phyloP scores from a whole-genome alignment of 2,329 filamentous ascomycete genomes.

The Neofusicoccum cordaticola region DNA sequence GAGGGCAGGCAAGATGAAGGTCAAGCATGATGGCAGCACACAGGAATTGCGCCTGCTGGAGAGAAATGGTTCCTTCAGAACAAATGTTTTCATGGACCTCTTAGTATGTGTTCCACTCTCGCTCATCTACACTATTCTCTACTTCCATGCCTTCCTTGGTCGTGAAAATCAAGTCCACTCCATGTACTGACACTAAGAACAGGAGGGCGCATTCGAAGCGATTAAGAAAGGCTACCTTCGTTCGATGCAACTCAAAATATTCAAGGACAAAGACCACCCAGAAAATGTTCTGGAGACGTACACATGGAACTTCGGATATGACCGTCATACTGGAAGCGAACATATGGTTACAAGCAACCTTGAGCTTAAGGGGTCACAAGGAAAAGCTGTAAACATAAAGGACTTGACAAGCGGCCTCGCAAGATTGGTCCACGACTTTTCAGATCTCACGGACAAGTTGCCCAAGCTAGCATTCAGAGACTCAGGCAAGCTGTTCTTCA shows the following conservation, averaged over 20 bases:
- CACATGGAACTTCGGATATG: constrained; percentile 49
- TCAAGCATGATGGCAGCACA: constrained; percentile 40
- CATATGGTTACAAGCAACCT: constrained; percentile 20
- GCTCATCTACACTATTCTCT: constrained; percentile 23
- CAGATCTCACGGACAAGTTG: constrained; percentile 34
- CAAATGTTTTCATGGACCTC: constrained; percentile 46
- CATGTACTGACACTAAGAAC: constrained; percentile 21
- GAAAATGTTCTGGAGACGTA: constrained; percentile 49
- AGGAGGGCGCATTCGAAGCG: constrained; percentile 52
- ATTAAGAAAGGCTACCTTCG: constrained; percentile 42
- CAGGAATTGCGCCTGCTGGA: constrained; percentile 42
- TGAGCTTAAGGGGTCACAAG: constrained; percentile 29
- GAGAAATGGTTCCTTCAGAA: constrained; percentile 39
- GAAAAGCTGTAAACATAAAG: constrained; percentile 35
- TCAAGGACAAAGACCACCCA: constrained; percentile 36
- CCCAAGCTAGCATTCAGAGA: constrained; percentile 18
- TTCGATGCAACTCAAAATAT: constrained; percentile 48
- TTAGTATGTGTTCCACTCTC: constrained; percentile 35
- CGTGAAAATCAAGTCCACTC: constrained; percentile 18
- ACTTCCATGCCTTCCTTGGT: neutral
- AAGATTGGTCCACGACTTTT: constrained; percentile 42
- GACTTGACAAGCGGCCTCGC: constrained; percentile 44
- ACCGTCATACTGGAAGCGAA: neutral
- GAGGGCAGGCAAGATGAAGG: constrained; percentile 19
- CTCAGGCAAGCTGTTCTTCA: neutral